Evolutionary conservation across 352 stramenopile genomes (phyloP).

Genomic region (Lagenidium giganteum): DNA sequence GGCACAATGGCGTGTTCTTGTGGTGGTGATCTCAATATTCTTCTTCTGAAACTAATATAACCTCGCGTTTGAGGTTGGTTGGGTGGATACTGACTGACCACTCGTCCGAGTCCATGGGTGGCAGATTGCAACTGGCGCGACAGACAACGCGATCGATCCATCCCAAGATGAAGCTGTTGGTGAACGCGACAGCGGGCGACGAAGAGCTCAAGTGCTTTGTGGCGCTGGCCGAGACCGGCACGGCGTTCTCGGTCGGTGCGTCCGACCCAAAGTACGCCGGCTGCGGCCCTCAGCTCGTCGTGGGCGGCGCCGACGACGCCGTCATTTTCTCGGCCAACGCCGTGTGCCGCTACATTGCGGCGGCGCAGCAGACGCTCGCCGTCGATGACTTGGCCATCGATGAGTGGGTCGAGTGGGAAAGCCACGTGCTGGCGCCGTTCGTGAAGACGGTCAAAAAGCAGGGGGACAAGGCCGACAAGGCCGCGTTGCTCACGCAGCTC

Average conservation of each 20-base stretch:
- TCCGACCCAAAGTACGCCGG: constrained; percentile 54
- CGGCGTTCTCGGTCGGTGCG: constrained; percentile 39
- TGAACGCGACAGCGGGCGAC: constrained; percentile 46
- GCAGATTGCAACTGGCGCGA: too few species aligned
- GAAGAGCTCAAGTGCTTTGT: constrained; percentile 86
- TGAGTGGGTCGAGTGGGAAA: constrained; percentile 83
- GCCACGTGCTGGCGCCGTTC: constrained; percentile 53
- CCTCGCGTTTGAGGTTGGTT: too few species aligned
- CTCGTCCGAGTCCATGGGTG: too few species aligned
- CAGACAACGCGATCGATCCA: too few species aligned
- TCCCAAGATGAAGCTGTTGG: constrained; percentile 54
- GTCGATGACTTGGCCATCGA: constrained; percentile 74
- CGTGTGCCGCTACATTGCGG: constrained; percentile 67
- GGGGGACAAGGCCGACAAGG: constrained; percentile 10
- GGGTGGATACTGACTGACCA: too few species aligned
- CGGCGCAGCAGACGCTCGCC: constrained; percentile 30
- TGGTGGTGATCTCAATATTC: too few species aligned
- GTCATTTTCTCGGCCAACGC: constrained; percentile 77
- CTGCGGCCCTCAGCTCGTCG: constrained; percentile 48
- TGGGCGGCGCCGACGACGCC: constrained; percentile 20
- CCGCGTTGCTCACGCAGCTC: constrained; percentile 25
- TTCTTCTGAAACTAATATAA: too few species aligned
- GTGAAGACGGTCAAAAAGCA: constrained; percentile 51
- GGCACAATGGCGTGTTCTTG: too few species aligned
- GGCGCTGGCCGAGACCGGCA: constrained; percentile 38